Base-by-base conservation (phyloP, 495 filamentous ascomycete genomes). In the Trichoderma erinaceum region DNA sequence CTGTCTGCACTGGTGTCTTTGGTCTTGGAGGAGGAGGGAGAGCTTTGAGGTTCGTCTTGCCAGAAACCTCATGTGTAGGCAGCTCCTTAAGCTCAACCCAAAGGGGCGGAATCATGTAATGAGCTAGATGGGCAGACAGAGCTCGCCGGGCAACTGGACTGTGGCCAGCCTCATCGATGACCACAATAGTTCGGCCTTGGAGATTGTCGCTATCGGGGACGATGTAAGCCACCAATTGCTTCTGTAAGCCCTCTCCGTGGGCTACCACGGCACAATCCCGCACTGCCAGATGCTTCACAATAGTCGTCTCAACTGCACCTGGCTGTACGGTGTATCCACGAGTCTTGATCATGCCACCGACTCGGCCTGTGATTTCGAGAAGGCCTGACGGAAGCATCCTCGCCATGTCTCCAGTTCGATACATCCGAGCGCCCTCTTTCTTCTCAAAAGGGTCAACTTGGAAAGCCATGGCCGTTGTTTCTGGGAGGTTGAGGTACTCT, bases 331-430 rank as follows among this genome's bases (percentile, higher is more conserved):
- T 81, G 70, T 90, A 88, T 4, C 88, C 88, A 69, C 87, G 76
- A 3, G 90, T 74, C 69, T 91, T 91, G 16, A 91, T 84, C 77
- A 90, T 89, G 41, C 82, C 84, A 18, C 85, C 85, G 10, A 92
- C 86, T 27, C 90, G 87, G 29, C 90, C 90, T 8, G 89, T 87
- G 72, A 89, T 91, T 70, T 92, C 89, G 1, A 93, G 74, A 10
- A 81, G 75, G 8, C 89, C 89, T 18, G 86, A 85, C 2, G 83
- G 80, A 4, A 88, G 78, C 69, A 89, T 77, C 27, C 86, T 79
- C 12, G 88, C 90, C 66, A 84, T 80, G 73, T 93, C 90, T 13
- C 90, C 90, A 2, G 90, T 93, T 38, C 85, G 81, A 71, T 92
- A 92, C 73, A 91, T 84, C 27, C 82, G 80, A 41, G 66, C 85